Evolutionary conservation across 176 grass and related monocot genomes (phyloP), one percentile per base, ranked within the genome.

Genomic region (Miscanthus lutarioriparius): DNA sequence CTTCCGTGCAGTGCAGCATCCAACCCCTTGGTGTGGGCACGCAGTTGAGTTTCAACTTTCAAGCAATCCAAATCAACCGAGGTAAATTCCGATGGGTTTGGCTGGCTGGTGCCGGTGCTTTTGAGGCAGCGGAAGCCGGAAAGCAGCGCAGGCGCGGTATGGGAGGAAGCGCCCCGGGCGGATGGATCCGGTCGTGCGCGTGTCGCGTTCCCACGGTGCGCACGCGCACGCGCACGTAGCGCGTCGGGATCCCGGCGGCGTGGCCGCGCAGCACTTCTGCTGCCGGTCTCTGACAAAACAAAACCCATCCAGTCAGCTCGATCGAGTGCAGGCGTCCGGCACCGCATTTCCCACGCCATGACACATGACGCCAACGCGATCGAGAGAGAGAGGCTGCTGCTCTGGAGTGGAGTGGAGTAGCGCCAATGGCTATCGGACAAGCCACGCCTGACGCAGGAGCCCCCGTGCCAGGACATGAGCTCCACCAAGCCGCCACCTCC

Each of bases 401-500:
- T 58, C 54, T 10, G 40, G 9, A 4, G 2, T n/a, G 4, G 25
- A 16, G 32, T 1, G 36, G 76, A 37, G 47, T 72, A 35, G 63
- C 19, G 81, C 85, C 85, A 61, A 69, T 82, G 20, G 47, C 71
- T 19, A 76, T 62, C 25, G 47, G 79, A 82, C 71, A 81, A 20
- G 37, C 7, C 37, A 16, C 49, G 76, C 4, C 39, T 9, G 63
- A 15, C 36, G 22, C 28, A 17, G 35, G 71, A 68, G 45, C 85
- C 67, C 58, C 6, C 16, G 30, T 39, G 70, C 2, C 7, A 44
- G 39, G 78, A 82, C 85, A 87, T 16, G 47, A 49, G 3, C 45
- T 17, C 5, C 47, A 61, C 26, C 7, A 53, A 64, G 3, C 16
- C 71, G 36, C 26, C 85, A 87, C 33, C 17, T 30, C 25, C 45